Base-by-base conservation (phyloP, 768 basidiomycete species). In the Punctularia strigosozonata region DNA sequence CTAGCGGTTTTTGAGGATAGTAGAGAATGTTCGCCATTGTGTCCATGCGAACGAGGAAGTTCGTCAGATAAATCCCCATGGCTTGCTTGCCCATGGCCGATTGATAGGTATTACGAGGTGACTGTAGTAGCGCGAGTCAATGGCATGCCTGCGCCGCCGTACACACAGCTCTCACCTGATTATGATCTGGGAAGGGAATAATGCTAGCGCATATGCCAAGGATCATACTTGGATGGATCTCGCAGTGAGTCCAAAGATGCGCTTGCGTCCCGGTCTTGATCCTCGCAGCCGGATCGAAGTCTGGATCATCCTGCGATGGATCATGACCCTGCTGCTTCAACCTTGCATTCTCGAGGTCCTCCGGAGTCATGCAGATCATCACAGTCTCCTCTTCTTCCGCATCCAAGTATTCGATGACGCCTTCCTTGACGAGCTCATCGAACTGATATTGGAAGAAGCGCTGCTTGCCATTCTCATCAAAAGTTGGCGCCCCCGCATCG, bases 81-180 rank as follows among this genome's bases (percentile, higher is more conserved):
- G 94, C 94, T 76, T 99, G 94, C 65, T 99, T 99, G 50, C 95
- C 95, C 94, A 99, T 99, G 38, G 94, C 94, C 32, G 94, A 98
- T 65, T 99, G 94, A 55, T 99, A 99, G 4, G 94, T 99, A 56
- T 99, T 99, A 77, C 94, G 95, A 48, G 94, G 94, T 43, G 94
- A 99, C 88, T 98, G 46, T 7, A 23, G 39, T 22, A 26, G 24
- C 12, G 42, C 15, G 49, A 41, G 44, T 28, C 22, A 28, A 32
- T 35, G 3, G 19, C 39, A 34, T 36, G 33, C 19, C 22, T 10
- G 19, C 4, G 25, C 19, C 35, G 25, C 25, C 21, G 12, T 7
- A 44, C 37, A 23, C n/a, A 30, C 4, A 21, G 21, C 31, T 61
- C 77, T 44, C 55, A 88, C 90, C 70, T 95, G 94, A 52, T 99